These are phyloP conservation scores for Fusarium heterosporum DNA, from an alignment of 2,329 filamentous ascomycete species.

Conservation along the genomic window DNA sequence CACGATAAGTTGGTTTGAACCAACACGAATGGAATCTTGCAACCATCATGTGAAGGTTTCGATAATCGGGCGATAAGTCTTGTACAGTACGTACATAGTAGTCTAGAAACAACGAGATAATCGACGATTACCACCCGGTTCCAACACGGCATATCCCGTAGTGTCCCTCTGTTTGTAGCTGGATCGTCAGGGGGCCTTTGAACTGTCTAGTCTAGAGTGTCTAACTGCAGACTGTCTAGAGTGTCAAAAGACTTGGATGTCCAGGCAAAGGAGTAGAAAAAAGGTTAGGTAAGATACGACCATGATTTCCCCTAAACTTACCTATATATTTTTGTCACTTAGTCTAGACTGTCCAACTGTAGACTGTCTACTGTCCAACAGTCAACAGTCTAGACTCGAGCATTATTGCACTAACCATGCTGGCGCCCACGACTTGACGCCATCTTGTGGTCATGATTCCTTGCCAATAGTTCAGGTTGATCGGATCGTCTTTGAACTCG, in stretches of 20 bases:
- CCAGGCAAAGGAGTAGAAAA: no score
- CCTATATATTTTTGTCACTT: no score
- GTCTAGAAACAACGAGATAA: slow-evolving; percentile 6
- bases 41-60: slow-evolving; percentile 30
- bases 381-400: no score
- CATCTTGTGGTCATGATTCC: slow-evolving; percentile 23
- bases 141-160: slow-evolving; percentile 34
- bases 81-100: slow-evolving; percentile 9
- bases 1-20: slow-evolving; percentile 22
- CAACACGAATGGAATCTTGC: slow-evolving; percentile 25
- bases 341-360: no score
- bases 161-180: slow-evolving; percentile 16
- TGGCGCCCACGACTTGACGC: slow-evolving; percentile 32
- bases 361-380: no score
- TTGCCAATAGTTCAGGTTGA: slow-evolving; percentile 28
- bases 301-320: no score
- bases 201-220: slow-evolving; percentile 34
- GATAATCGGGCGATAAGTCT: slow-evolving; percentile 28
- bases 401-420: slow-evolving; percentile 29
- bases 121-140: slow-evolving; percentile 20
- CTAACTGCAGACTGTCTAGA: no score
- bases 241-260: no score
- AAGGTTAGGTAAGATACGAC: no score
- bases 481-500: slow-evolving; percentile 7
- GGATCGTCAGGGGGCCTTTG: slow-evolving; percentile 37